phyloP scores from a whole-genome alignment of 2,329 filamentous ascomycete species.

The Didymella keratinophila region DNA sequence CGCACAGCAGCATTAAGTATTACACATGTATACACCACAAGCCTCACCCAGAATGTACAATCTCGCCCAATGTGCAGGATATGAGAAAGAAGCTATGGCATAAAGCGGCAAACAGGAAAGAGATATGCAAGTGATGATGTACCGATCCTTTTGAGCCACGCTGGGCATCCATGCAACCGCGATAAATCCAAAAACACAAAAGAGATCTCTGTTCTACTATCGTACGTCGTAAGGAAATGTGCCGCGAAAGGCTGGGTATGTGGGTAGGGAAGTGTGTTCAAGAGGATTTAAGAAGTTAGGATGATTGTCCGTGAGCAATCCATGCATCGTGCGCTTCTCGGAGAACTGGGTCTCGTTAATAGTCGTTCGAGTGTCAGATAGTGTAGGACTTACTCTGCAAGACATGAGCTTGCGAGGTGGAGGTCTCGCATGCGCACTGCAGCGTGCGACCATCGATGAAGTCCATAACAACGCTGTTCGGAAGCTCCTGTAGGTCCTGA shows the following conservation, averaged over 20 bases:
- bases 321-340: constrained; percentile 50
- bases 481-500: constrained; percentile 89
- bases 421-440: constrained; percentile 63
- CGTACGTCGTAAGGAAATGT: constrained; percentile 22
- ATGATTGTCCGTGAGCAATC: constrained; percentile 43
- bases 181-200: constrained; percentile 15
- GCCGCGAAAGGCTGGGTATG: constrained; percentile 17
- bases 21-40: constrained; percentile 31
- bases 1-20: constrained; percentile 40
- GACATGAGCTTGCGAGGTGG: constrained; percentile 45
- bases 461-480: constrained; percentile 78
- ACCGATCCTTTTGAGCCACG: constrained; percentile 18
- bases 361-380: neutral
- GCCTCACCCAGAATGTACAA: constrained; percentile 17
- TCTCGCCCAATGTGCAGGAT: constrained; percentile 15
- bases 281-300: constrained; percentile 13
- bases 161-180: constrained; percentile 18
- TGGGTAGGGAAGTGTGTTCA: constrained; percentile 8
- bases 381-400: constrained; percentile 42
- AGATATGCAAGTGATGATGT: constrained; percentile 20
- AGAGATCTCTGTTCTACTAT: constrained; percentile 21
- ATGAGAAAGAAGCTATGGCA: constrained; percentile 23
- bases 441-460: constrained; percentile 68
- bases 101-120: constrained; percentile 7
- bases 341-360: constrained; percentile 40